These are phyloP conservation scores for Mycena olivaceomarginata DNA, from an alignment of 768 basidiomycete genomes.

Conservation along the genomic window DNA sequence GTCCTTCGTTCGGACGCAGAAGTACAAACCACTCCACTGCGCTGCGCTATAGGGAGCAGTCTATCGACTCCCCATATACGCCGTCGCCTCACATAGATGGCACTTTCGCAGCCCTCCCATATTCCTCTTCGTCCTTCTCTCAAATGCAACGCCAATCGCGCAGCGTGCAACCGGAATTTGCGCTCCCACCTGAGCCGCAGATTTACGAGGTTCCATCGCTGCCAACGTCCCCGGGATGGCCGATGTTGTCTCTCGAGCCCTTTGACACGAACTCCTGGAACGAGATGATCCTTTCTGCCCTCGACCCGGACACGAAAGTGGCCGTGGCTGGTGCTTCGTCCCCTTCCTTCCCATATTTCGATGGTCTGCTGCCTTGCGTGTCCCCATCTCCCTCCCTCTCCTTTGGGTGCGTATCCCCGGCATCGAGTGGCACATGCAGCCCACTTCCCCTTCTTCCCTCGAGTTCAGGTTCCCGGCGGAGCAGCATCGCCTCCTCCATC, in stretches of 20 bases:
- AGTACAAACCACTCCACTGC: neutral
- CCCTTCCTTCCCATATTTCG: neutral
- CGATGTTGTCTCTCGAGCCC: neutral
- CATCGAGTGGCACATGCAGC: neutral
- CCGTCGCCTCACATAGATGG: neutral
- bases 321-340: neutral
- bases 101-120: neutral
- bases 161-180: neutral
- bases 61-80: neutral
- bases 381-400: slow-evolving; percentile 16
- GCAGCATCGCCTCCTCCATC: neutral
- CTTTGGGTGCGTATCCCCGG: slow-evolving; percentile 1
- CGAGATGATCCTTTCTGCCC: slow-evolving; percentile 21
- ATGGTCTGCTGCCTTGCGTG: neutral
- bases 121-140: slow-evolving; percentile 3
- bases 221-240: slow-evolving; percentile 16
- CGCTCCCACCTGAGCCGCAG: neutral
- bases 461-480: neutral
- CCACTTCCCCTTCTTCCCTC: neutral
- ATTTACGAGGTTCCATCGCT: neutral
- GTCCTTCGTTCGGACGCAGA: neutral
- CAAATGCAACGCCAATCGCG: neutral
- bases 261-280: slow-evolving; percentile 22
- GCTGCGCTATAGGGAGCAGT: neutral
- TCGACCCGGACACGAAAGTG: neutral